These are phyloP conservation scores for Septoria petroselini DNA, from an alignment of 2,329 filamentous ascomycete genomes.

Conservation along the genomic window DNA sequence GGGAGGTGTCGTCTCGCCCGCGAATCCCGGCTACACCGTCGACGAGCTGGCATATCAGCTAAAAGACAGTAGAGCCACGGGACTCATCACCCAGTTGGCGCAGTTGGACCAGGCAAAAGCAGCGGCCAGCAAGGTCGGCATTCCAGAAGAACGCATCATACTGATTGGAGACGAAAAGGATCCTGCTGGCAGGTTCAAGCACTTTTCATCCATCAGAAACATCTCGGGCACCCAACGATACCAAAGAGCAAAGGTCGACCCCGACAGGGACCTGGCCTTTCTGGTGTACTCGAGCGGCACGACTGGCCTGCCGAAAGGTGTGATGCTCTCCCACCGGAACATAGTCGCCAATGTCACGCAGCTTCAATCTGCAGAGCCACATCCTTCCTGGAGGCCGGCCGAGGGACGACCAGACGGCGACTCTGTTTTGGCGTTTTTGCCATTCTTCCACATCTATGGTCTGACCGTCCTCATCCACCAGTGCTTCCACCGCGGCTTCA, in stretches of 20 bases:
- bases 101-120: constrained; percentile 58
- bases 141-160: constrained; percentile 69
- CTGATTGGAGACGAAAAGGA: constrained; percentile 70
- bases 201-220: constrained; percentile 69
- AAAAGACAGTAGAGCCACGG: constrained; percentile 70
- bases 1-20: constrained; percentile 75
- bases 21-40: constrained; percentile 81
- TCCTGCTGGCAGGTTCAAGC: constrained; percentile 57
- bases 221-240: constrained; percentile 58
- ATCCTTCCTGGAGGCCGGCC: constrained; percentile 52
- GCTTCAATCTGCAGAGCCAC: constrained; percentile 40
- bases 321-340: constrained; percentile 83
- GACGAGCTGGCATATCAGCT: constrained; percentile 83
- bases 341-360: constrained; percentile 67
- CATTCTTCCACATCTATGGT: constrained; percentile 89
- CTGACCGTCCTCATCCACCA: constrained; percentile 71
- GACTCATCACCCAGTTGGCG: constrained; percentile 68
- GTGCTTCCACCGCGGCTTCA: constrained; percentile 62
- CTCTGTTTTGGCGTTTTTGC: constrained; percentile 71
- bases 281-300: constrained; percentile 88
- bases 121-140: constrained; percentile 49
- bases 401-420: constrained; percentile 59
- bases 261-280: constrained; percentile 73
- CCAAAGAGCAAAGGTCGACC: constrained; percentile 60
- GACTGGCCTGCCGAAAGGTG: constrained; percentile 72